phyloP scores from a whole-genome alignment of 2,329 filamentous ascomycete species.

The Colletotrichum lupini region DNA sequence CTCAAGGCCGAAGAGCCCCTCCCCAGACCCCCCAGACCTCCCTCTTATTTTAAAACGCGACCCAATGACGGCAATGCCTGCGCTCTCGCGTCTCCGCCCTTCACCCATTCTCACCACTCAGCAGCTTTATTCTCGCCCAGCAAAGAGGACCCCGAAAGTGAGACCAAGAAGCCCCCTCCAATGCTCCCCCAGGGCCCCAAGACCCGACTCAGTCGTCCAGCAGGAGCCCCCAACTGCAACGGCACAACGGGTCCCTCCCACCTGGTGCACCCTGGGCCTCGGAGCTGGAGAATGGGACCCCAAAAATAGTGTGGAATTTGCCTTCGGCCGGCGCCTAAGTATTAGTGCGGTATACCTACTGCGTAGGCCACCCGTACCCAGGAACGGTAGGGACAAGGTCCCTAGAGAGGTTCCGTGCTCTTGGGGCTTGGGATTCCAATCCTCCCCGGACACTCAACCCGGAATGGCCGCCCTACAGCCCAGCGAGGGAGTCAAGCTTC shows the following conservation, averaged over 20 bases:
- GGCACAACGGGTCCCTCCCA: background rate
- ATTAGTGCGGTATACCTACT: background rate
- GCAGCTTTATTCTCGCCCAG: background rate
- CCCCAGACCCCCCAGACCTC: slow-evolving; percentile 20
- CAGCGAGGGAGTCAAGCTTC: slow-evolving; percentile 5
- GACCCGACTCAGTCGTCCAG: background rate
- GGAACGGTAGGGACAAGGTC: slow-evolving; percentile 20
- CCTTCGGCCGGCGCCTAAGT: slow-evolving; percentile 20
- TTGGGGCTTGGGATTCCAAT: slow-evolving; percentile 29
- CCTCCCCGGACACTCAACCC: slow-evolving; percentile 22
- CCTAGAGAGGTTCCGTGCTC: slow-evolving; percentile 18
- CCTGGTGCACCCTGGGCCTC: slow-evolving; percentile 6
- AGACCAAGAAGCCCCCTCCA: slow-evolving; percentile 5
- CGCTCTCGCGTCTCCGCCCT: background rate
- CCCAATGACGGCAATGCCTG: slow-evolving; percentile 32
- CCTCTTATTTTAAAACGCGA: slow-evolving; percentile 32
- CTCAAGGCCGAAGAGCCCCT: background rate
- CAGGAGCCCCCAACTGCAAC: background rate
- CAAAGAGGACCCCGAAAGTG: slow-evolving; percentile 5
- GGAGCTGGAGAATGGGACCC: slow-evolving; percentile 15
- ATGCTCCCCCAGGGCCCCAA: background rate
- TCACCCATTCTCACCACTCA: background rate
- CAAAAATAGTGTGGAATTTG: slow-evolving; percentile 28
- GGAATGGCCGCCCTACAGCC: slow-evolving; percentile 32
- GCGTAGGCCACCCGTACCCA: background rate